phyloP scores from a whole-genome alignment of 2,329 filamentous ascomycete genomes.

The Purpureocillium lavendulum region DNA sequence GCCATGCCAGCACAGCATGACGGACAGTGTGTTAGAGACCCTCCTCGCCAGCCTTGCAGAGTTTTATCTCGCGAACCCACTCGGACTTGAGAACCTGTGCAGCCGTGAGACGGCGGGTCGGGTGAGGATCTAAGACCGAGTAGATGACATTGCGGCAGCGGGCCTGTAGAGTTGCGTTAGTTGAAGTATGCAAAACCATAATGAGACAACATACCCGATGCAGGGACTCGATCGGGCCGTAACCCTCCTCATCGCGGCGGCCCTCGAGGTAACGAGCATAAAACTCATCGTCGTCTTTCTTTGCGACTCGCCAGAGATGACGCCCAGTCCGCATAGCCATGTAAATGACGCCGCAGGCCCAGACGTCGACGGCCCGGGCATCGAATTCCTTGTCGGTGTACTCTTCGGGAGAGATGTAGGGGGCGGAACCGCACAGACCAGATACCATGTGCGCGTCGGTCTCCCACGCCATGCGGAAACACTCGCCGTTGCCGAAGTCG shows the following conservation, averaged over 20 bases:
- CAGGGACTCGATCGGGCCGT: conserved; percentile 90
- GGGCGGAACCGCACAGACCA: conserved; percentile 89
- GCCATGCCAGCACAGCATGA: conserved; percentile 18
- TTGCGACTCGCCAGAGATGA: conserved; percentile 94
- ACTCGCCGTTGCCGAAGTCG: conserved; percentile 97
- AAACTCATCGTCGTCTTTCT: conserved; percentile 95
- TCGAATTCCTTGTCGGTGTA: conserved; percentile 95
- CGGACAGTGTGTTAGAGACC: conserved; percentile 55
- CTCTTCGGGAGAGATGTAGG: conserved; percentile 96
- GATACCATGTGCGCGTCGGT: conserved; percentile 97
- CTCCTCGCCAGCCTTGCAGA: conserved; percentile 95
- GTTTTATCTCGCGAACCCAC: conserved; percentile 95
- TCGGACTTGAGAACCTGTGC: conserved; percentile 97
- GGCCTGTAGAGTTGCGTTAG: conserved; percentile 46
- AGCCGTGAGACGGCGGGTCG: conserved; percentile 83
- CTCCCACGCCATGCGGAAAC: conserved; percentile 99
- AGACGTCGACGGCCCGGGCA: conserved; percentile 93
- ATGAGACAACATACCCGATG: conserved; percentile 66
- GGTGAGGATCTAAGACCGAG: conserved; percentile 93
- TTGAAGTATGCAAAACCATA: background rate
- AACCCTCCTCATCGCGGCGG: conserved; percentile 87
- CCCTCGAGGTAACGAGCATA: conserved; percentile 92
- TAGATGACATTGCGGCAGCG: conserved; percentile 98
- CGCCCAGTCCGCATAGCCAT: conserved; percentile 98
- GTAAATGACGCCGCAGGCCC: conserved; percentile 98